Conservation (phyloP, 2,329 filamentous ascomycete species). For the Botrytis galanthina region DNA sequence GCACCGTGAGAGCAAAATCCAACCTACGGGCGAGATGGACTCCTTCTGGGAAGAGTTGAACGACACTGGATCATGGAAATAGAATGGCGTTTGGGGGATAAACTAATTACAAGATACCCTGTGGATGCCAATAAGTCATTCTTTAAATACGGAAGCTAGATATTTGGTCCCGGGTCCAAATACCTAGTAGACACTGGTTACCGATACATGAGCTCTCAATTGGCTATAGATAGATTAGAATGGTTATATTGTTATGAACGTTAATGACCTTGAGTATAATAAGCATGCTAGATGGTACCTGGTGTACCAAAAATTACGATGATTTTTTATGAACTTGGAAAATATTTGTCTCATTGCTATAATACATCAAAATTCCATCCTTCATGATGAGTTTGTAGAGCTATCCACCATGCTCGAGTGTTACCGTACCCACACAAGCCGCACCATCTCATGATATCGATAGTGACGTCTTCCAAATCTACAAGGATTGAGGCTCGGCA, state of each 20-base stretch:
- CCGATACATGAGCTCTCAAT: not conserved
- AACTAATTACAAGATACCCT: constrained; percentile 17
- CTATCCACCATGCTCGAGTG: too few species aligned
- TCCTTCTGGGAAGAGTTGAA: constrained; percentile 23
- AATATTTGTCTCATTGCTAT: not conserved
- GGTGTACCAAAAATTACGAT: not conserved
- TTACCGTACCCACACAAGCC: not conserved
- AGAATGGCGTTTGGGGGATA: constrained; percentile 1
- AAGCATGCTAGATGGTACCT: not conserved
- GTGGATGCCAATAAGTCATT: not conserved
- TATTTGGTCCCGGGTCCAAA: not conserved
- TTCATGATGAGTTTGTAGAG: not conserved
- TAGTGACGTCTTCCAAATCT: constrained; percentile 4
- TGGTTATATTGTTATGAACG: not conserved
- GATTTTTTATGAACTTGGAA: too few species aligned
- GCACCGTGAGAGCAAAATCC: constrained; percentile 33
- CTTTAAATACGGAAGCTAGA: not conserved
- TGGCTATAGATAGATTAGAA: not conserved
- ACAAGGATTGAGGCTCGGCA: constrained; percentile 17
- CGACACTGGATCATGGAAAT: not conserved
- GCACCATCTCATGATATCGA: not conserved
- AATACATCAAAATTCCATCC: not conserved
- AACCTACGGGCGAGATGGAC: constrained; percentile 34
- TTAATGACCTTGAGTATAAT: not conserved
- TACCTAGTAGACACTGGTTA: not conserved